These are phyloP conservation scores for Trebouxiophyceae sp. DNA, from an alignment of 163 green algal genomes.

Conservation along the genomic window DNA sequence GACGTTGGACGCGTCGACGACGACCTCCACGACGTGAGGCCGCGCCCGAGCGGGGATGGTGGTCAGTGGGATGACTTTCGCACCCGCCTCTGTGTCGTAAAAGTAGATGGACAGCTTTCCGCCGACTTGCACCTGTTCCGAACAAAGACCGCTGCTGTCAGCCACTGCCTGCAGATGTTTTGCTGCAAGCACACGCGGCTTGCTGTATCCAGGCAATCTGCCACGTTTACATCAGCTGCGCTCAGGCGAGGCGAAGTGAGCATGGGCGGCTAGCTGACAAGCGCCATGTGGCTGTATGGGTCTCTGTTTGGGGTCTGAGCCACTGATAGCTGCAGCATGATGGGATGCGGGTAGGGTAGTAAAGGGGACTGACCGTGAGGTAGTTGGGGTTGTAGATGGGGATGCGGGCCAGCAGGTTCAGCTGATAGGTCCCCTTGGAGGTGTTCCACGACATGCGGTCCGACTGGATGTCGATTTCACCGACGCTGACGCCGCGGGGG, in stretches of 20 bases:
- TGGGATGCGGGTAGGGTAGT: neutral
- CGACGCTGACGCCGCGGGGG: conserved; percentile 32
- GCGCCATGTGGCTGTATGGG: neutral
- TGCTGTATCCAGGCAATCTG: neutral
- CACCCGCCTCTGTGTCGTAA: conserved; percentile 41
- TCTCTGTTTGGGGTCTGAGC: neutral
- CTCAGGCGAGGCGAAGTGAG: too few species aligned
- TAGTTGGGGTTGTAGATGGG: conserved; percentile 57
- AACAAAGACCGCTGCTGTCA: too few species aligned
- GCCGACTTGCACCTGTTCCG: conserved; percentile 25
- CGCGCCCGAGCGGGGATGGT: conserved; percentile 15
- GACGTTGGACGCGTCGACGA: conserved; percentile 43
- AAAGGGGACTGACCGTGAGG: conserved; percentile 16
- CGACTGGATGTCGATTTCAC: conserved; percentile 35
- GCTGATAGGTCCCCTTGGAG: conserved; percentile 35
- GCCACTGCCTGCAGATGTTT: too few species aligned
- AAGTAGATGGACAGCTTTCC: conserved; percentile 39
- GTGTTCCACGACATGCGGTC: conserved; percentile 51
- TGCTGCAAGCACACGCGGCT: neutral
- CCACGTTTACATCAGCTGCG: neutral
- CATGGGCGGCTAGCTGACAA: too few species aligned
- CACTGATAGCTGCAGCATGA: neutral
- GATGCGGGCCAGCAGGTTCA: conserved; percentile 32
- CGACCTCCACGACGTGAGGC: conserved; percentile 26
- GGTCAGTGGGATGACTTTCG: conserved; percentile 6